A percentile compares a stretch with the other conserved stretches of the same genome.
phyloP scores from a whole-genome alignment of 352 stramenopile species.

The Globisporangium viniferum region DNA sequence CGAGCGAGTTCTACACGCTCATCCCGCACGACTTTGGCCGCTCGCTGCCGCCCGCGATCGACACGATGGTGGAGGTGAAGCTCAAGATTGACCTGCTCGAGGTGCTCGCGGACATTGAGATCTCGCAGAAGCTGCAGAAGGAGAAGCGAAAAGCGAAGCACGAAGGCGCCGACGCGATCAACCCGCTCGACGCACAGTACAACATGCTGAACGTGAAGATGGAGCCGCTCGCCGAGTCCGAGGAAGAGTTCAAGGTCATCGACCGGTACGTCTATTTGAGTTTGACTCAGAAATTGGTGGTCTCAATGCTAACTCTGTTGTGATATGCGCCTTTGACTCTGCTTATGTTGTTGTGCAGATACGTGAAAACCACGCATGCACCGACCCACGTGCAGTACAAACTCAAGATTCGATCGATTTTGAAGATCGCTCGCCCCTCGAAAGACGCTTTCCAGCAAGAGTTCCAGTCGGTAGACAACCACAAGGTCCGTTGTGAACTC shows the following conservation, averaged over 20 bases:
- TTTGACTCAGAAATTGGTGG: too few relatives aligned
- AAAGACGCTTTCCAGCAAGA: conserved; percentile 39
- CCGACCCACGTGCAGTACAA: conserved; percentile 37
- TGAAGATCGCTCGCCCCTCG: conserved; percentile 42
- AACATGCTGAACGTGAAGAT: conserved; percentile 47
- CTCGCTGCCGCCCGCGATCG: conserved; percentile 45
- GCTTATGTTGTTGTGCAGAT: not conserved
- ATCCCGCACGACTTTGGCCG: conserved; percentile 72
- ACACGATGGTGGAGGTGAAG: conserved; percentile 51
- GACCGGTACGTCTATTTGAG: conserved; percentile 19
- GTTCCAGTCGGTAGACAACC: conserved; percentile 47
- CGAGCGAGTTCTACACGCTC: conserved; percentile 66
- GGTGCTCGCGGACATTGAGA: conserved; percentile 57
- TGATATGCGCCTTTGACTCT: not conserved
- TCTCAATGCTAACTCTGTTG: too few relatives aligned
- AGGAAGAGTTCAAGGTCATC: conserved; percentile 54
- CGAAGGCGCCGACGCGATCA: conserved; percentile 24
- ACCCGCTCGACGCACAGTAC: conserved; percentile 58
- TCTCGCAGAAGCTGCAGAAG: conserved; percentile 51
- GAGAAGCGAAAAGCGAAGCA: conserved; percentile 9
- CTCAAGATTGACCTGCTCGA: conserved; percentile 60
- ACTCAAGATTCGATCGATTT: conserved; percentile 44
- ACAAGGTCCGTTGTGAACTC: conserved; percentile 22
- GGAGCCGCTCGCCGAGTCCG: conserved; percentile 29
- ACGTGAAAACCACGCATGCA: conserved; percentile 57